Evolutionary conservation across 192 early-diverging fungal genomes (phyloP).

Genomic region (Coemansia sp.): DNA sequence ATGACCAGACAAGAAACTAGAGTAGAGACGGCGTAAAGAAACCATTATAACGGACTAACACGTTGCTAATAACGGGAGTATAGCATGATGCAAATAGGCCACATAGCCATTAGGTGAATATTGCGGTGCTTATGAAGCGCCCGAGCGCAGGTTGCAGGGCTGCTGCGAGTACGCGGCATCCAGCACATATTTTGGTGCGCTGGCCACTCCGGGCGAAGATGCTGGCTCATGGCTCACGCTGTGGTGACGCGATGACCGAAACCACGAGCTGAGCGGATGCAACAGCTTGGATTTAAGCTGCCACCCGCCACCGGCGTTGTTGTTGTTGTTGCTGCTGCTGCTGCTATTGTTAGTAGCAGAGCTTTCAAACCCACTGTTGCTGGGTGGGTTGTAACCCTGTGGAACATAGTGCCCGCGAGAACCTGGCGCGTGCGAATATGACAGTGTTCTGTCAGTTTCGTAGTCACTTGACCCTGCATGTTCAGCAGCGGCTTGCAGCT

Average conservation of each 20-base stretch:
- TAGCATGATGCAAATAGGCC: too few species aligned
- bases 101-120: too few species aligned
- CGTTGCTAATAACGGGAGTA: too few species aligned
- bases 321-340: background rate
- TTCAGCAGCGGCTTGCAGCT: background rate
- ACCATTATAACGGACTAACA: background rate
- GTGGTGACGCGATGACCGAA: constrained; percentile 41
- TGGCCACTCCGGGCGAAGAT: background rate
- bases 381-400: too few species aligned
- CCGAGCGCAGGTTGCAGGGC: background rate
- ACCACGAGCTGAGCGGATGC: constrained; percentile 47
- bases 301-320: constrained; percentile 20
- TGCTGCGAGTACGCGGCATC: background rate
- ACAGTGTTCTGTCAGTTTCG: constrained; percentile 5
- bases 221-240: background rate
- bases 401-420: too few species aligned
- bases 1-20: background rate
- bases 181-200: constrained; percentile 4
- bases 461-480: background rate
- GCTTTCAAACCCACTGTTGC: too few species aligned
- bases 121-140: too few species aligned
- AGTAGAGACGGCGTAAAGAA: background rate
- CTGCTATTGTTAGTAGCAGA: background rate
- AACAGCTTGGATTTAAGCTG: constrained; percentile 44
- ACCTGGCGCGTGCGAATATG: background rate